A percentile compares a stretch with the other conserved stretches of the same genome.
Evolutionary conservation across 495 filamentous ascomycete genomes (phyloP).

Genomic region (Aspergillus nidulans): DNA sequence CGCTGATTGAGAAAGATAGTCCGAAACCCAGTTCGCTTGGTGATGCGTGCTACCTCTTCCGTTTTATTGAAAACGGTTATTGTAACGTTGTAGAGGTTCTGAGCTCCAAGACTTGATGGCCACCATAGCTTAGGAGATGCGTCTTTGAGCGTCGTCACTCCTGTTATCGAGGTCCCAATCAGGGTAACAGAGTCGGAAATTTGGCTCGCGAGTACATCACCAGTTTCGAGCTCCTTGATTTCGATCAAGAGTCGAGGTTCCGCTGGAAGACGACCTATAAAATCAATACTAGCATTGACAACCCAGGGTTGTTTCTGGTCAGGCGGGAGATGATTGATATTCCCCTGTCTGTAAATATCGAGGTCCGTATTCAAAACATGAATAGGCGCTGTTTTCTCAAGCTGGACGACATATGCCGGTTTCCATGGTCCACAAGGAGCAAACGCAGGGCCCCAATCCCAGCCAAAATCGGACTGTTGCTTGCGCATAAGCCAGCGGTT

Average conservation of each 20-base stretch:
- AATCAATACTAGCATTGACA: slow-evolving; percentile 65
- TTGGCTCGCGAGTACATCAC: slow-evolving; percentile 44
- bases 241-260: slow-evolving; percentile 47
- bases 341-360: slow-evolving; percentile 58
- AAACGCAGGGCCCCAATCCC: slow-evolving; percentile 69
- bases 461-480: slow-evolving; percentile 67
- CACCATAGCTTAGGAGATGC: slow-evolving; percentile 58
- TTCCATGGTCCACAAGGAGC: slow-evolving; percentile 64
- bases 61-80: slow-evolving; percentile 39
- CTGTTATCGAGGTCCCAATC: slow-evolving; percentile 47
- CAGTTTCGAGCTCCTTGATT: slow-evolving; percentile 45
- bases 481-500: slow-evolving; percentile 63
- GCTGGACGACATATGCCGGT: slow-evolving; percentile 56
- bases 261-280: slow-evolving; percentile 48
- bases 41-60: slow-evolving; percentile 39
- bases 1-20: slow-evolving; percentile 62
- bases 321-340: slow-evolving; percentile 56
- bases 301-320: slow-evolving; percentile 62
- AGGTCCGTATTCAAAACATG: slow-evolving; percentile 56
- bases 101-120: slow-evolving; percentile 55
- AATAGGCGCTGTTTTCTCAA: slow-evolving; percentile 34
- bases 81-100: slow-evolving; percentile 56
- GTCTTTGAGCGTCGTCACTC: slow-evolving; percentile 40
- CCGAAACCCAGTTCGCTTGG: slow-evolving; percentile 59
- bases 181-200: slow-evolving; percentile 40